phyloP scores from a whole-genome alignment of 2,329 filamentous ascomycete genomes.

The Monosporascus sp. region DNA sequence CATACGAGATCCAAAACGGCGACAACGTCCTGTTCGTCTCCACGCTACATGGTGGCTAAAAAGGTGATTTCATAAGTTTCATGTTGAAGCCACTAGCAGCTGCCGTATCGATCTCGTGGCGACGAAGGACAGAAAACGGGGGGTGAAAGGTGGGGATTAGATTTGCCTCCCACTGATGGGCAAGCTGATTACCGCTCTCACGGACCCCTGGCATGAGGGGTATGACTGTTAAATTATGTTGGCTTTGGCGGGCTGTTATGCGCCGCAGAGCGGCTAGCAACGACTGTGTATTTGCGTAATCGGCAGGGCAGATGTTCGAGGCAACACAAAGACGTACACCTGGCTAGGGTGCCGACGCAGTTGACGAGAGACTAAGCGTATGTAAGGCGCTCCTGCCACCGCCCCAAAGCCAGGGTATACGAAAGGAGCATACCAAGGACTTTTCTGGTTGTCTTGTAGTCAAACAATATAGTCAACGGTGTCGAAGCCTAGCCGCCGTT shows the following conservation, averaged over 20 bases:
- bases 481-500: neutral
- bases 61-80: conserved; percentile 1
- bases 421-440: too few species aligned
- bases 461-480: neutral
- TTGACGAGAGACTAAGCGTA: too few species aligned
- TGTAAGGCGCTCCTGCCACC: too few species aligned
- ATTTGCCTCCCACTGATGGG: neutral
- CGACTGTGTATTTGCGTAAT: neutral
- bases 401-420: too few species aligned
- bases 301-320: neutral
- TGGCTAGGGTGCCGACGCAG: too few species aligned
- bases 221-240: neutral
- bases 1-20: conserved; percentile 70
- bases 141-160: neutral
- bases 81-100: neutral
- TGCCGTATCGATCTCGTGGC: neutral
- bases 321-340: too few species aligned
- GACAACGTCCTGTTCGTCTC: conserved; percentile 96
- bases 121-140: neutral
- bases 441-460: neutral
- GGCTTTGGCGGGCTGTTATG: neutral
- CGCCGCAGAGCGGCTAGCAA: neutral
- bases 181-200: neutral
- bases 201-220: neutral
- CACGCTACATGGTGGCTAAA: conserved; percentile 85